phyloP scores from a whole-genome alignment of 1,284 basidiomycete species.

The Fomitopsis palustris region DNA sequence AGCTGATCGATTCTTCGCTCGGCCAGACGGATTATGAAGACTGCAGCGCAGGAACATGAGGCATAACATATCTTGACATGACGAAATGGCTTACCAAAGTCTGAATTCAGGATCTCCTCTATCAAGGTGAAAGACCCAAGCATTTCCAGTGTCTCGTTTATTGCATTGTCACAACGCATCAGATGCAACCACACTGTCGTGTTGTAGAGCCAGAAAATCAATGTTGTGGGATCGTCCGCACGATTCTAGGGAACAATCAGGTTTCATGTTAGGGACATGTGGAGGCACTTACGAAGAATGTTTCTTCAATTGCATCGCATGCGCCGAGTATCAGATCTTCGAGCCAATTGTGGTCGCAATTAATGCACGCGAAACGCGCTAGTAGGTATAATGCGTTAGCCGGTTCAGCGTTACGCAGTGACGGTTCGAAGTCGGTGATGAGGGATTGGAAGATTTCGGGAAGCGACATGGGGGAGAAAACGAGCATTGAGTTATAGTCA shows the following conservation, averaged over 20 bases:
- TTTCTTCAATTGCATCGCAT: constrained; percentile 89
- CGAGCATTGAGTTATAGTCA: constrained; percentile 84
- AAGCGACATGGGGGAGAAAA: constrained; percentile 79
- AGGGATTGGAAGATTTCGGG: constrained; percentile 78
- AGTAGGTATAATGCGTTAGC: constrained; percentile 83
- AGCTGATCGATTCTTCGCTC: constrained; percentile 88
- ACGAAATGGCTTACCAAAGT: constrained; percentile 64
- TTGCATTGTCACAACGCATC: constrained; percentile 77
- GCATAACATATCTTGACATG: background rate
- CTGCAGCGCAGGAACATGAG: constrained; percentile 36
- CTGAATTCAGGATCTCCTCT: constrained; percentile 90
- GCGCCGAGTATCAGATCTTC: constrained; percentile 91
- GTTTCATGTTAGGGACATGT: constrained; percentile 1
- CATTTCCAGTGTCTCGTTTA: constrained; percentile 75
- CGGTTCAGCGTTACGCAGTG: constrained; percentile 70
- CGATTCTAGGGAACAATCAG: constrained; percentile 48
- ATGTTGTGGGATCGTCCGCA: constrained; percentile 80
- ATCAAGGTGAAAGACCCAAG: constrained; percentile 77
- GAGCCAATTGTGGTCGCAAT: constrained; percentile 85
- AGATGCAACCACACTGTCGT: constrained; percentile 87
- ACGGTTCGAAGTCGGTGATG: constrained; percentile 67
- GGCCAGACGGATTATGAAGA: constrained; percentile 92
- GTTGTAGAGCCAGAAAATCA: constrained; percentile 96
- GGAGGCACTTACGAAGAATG: constrained; percentile 75
- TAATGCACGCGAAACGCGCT: constrained; percentile 83